Conservation (phyloP, 768 basidiomycete species). For the Dictyophora rubrovolvata region DNA sequence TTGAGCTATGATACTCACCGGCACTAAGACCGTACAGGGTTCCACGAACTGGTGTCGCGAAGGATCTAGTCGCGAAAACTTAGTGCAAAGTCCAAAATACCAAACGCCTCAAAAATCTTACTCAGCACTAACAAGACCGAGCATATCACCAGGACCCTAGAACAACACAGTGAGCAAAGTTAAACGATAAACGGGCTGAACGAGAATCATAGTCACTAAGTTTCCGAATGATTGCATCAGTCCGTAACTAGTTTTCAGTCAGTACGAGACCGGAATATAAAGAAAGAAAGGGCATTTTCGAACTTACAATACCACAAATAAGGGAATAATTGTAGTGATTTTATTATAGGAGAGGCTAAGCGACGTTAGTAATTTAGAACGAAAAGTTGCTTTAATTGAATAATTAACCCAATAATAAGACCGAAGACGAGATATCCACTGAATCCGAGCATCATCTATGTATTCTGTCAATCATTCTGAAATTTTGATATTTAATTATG, state of each 20-base stretch:
- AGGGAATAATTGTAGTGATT: slow-evolving; percentile 49
- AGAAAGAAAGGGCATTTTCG: background rate
- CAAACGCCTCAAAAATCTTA: slow-evolving; percentile 23
- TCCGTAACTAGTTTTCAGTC: slow-evolving; percentile 39
- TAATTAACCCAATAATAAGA: slow-evolving; percentile 17
- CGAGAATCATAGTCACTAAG: slow-evolving; percentile 27
- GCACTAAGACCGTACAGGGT: slow-evolving; percentile 64
- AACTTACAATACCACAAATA: slow-evolving; percentile 59
- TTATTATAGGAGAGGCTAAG: slow-evolving; percentile 43
- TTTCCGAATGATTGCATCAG: slow-evolving; percentile 69
- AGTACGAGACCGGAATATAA: background rate
- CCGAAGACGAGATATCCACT: slow-evolving; percentile 58
- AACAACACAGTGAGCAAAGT: slow-evolving; percentile 1
- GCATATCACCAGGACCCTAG: slow-evolving; percentile 64
- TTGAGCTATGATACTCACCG: background rate
- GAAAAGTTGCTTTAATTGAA: background rate
- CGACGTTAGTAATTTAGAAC: slow-evolving; percentile 1
- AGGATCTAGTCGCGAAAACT: slow-evolving; percentile 32
- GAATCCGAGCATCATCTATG: slow-evolving; percentile 58
- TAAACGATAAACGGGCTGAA: background rate
- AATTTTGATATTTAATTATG: background rate
- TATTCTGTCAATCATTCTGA: background rate
- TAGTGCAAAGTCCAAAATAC: slow-evolving; percentile 1
- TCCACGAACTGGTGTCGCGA: slow-evolving; percentile 55
- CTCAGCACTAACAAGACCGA: slow-evolving; percentile 58